Evolutionary conservation across 2,329 filamentous ascomycete species (phyloP).

Genomic region (Paecilomyces formosus): DNA sequence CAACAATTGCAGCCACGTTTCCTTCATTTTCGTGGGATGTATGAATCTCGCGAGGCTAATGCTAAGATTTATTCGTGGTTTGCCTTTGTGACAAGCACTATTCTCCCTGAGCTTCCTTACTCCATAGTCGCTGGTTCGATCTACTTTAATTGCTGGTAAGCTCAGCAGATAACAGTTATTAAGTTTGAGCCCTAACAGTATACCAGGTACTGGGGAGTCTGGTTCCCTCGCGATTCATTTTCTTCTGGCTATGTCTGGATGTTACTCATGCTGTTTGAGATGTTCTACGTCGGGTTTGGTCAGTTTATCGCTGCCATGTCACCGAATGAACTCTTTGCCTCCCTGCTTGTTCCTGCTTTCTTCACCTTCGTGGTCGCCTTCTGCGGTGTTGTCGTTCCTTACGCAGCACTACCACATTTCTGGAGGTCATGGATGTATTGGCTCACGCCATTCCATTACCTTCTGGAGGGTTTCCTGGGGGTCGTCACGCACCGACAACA

Average conservation of each 20-base stretch:
- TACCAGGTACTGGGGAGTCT: slow-evolving; percentile 47
- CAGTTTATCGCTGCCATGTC: slow-evolving; percentile 61
- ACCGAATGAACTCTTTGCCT: slow-evolving; percentile 60
- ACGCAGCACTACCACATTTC: slow-evolving; percentile 53
- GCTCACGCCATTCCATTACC: slow-evolving; percentile 61
- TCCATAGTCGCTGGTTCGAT: slow-evolving; percentile 57
- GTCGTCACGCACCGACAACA: slow-evolving; percentile 48
- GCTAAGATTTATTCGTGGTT: slow-evolving; percentile 74
- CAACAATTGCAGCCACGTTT: slow-evolving; percentile 71
- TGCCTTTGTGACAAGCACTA: slow-evolving; percentile 58
- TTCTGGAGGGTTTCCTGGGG: slow-evolving; percentile 55
- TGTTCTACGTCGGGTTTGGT: slow-evolving; percentile 59
- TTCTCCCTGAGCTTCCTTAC: slow-evolving; percentile 65
- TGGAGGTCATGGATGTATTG: slow-evolving; percentile 63
- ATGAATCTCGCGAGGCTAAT: slow-evolving; percentile 64
- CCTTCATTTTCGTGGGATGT: slow-evolving; percentile 58
- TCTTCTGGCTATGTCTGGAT: slow-evolving; percentile 57
- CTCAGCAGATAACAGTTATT: not conserved
- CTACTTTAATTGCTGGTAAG: slow-evolving; percentile 59
- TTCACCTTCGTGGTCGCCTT: slow-evolving; percentile 65
- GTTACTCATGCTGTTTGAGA: slow-evolving; percentile 57
- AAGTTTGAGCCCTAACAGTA: slow-evolving; percentile 16
- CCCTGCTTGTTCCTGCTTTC: slow-evolving; percentile 59
- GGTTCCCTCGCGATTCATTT: slow-evolving; percentile 50
- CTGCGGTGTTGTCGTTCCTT: slow-evolving; percentile 68